Base-by-base conservation (phyloP, 306 rosid genomes). In the Acacia confusa region DNA sequence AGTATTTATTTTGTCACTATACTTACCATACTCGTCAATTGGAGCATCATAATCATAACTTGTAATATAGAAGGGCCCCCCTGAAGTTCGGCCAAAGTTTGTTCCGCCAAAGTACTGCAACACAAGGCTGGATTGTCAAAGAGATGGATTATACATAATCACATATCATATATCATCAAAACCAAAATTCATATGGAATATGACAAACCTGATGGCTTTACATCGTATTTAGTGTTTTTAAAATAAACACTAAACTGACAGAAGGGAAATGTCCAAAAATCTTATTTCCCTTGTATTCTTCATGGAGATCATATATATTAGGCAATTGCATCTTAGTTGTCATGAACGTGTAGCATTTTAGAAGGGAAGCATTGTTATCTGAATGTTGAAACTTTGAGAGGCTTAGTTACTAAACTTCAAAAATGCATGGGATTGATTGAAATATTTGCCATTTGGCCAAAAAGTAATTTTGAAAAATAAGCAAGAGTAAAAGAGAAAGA, bases 41-140 rank as follows among this genome's bases (percentile, higher is more conserved):
- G 99, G 99, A 75, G 99, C 97, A 88, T 95, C 99, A 86, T 95
- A 95, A 87, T 95, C 99, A 76, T 95, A 95, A 90, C 99, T 95
- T 57, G 99, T 95, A 88, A 93, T 93, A 79, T 89, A 89, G 82
- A 91, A 89, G 41, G 99, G 99, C 19, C 99, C 99, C 79, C 99
- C 99, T 77, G 99, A 84, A 77, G 97, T 93, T 82, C 97, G 94
- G 27, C 95, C 97, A 90, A 95, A 95, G 88, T 95, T 95, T 77
- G 99, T 95, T 81, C 99, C 99, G 13, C 99, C 99, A 89, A 90
- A 91, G 87, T 87, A 95, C 99, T 95, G 90, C 78, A 89, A 85
- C 57, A 85, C 60, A 82, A 78, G 80, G 84, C 76, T 75, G 55
- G 74, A 43, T 78, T 53, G 74, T 85, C 85, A 89, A 78, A 78